Base-by-base conservation (phyloP, 169 alveolate species). In the Babesia divergens region DNA sequence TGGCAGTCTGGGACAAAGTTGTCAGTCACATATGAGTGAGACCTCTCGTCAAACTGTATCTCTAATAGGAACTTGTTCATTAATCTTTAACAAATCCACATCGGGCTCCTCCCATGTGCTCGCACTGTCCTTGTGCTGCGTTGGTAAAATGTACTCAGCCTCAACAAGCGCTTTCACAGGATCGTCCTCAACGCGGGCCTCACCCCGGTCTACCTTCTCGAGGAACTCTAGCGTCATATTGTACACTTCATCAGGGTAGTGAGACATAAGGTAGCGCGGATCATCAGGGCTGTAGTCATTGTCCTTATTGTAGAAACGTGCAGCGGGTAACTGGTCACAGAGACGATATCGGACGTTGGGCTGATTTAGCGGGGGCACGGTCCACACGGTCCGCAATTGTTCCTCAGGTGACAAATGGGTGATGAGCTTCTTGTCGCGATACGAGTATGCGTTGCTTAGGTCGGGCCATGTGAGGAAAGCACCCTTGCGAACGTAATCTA, bases 51-150 rank as follows among this genome's bases (percentile, higher is more conserved):
- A 24, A 11, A 34, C 22, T 28, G 34, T 50, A 1, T n/a, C 20
- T 50, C n/a, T n/a, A n/a, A n/a, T n/a, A 2, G 20, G 18, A 3
- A 50, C 70, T 18, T 18, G 11, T 50, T 20, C 59, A 6, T 38
- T 37, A 3, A 31, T 3, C 5, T 75, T 56, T 28, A 44, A 20
- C 28, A 52, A 47, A 43, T 75, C 42, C 6, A 55, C 47, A 11
- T 62, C 71, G n/a, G 84, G 72, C 42, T 75, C 84, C 52, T 75
- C 84, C 84, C 84, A 75, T 8, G 76, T 75, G 18, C 69, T 35
- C 18, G 65, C 35, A 14, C 47, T 47, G 52, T 46, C 38, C 26
- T 55, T 67, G 24, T 42, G 34, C 16, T 34, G 20, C 32, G 26
- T n/a, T 13, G 64, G 38, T 1, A 26, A 6, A 11, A 46, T 22